Evolutionary conservation across 192 early-diverging fungal species (phyloP).

Genomic region (Umbelopsis ramanniana): DNA sequence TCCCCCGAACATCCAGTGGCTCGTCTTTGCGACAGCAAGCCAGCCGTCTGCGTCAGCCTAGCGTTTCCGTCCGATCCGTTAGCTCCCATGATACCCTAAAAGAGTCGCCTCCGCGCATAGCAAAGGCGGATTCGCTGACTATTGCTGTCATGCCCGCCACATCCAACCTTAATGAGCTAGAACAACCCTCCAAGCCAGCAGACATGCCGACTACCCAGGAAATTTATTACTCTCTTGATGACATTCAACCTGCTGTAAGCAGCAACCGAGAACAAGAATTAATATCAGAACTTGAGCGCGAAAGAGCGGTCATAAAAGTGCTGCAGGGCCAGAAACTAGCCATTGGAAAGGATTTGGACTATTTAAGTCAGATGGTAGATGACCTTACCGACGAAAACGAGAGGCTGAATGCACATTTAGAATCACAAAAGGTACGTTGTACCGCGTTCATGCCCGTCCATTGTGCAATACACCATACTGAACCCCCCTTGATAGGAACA

Average conservation of each 20-base stretch:
- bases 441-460: neutral
- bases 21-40: slow-evolving; percentile 8
- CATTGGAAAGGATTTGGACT: slow-evolving; percentile 38
- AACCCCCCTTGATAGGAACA: slow-evolving; percentile 16
- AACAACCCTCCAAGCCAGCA: neutral
- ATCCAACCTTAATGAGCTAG: neutral
- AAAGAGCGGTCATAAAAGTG: slow-evolving; percentile 22
- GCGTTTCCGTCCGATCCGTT: neutral
- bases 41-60: slow-evolving; percentile 1
- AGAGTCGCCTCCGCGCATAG: neutral
- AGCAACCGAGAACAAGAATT: neutral
- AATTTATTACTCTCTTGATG: slow-evolving; percentile 9
- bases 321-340: slow-evolving; percentile 42
- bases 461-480: neutral
- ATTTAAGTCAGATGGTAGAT: slow-evolving; percentile 38
- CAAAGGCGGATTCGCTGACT: neutral
- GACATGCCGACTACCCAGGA: neutral
- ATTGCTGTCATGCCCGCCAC: neutral
- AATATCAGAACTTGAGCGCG: neutral
- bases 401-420: slow-evolving; percentile 22
- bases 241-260: neutral
- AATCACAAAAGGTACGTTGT: slow-evolving; percentile 37
- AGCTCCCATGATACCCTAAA: slow-evolving; percentile 14
- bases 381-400: slow-evolving; percentile 34
- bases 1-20: neutral